A percentile compares a stretch with the other conserved stretches of the same genome.
Conservation (phyloP, 257 asterid species). For the Solanum clarkiae region DNA sequence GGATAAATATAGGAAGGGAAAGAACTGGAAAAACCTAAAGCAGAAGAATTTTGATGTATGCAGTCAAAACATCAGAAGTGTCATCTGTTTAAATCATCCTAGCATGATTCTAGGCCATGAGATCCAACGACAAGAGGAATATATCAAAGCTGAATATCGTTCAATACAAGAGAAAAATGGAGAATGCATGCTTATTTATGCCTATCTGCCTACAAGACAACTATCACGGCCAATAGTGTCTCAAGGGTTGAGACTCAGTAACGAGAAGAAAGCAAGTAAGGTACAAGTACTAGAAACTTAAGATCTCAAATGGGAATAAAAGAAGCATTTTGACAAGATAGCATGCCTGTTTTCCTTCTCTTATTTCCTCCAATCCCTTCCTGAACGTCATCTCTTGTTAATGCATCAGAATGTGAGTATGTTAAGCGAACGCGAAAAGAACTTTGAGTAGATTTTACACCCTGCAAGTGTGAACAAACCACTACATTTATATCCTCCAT, state of each 20-base stretch:
- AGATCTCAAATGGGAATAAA: neutral
- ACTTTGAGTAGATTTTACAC: conserved; percentile 35
- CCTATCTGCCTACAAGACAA: neutral
- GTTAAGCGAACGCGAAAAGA: conserved; percentile 56
- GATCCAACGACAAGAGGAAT: neutral
- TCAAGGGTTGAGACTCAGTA: neutral
- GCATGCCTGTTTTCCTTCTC: conserved; percentile 58
- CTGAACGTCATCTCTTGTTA: conserved; percentile 12
- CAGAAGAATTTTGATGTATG: neutral
- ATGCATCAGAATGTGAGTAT: conserved; percentile 33
- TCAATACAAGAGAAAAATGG: neutral
- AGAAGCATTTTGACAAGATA: neutral
- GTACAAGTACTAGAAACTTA: neutral
- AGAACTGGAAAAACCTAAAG: neutral
- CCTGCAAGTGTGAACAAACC: conserved; percentile 34
- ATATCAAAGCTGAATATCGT: neutral
- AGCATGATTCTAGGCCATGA: neutral
- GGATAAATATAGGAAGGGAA: neutral
- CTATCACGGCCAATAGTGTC: neutral
- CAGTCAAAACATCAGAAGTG: neutral
- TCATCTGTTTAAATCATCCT: neutral
- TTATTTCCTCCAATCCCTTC: conserved; percentile 49
- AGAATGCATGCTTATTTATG: neutral
- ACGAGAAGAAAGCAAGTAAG: neutral
- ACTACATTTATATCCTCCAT: neutral